These are phyloP conservation scores for Fusarium fracticaudum DNA, from an alignment of 2,329 filamentous ascomycete genomes.

Conservation along the genomic window DNA sequence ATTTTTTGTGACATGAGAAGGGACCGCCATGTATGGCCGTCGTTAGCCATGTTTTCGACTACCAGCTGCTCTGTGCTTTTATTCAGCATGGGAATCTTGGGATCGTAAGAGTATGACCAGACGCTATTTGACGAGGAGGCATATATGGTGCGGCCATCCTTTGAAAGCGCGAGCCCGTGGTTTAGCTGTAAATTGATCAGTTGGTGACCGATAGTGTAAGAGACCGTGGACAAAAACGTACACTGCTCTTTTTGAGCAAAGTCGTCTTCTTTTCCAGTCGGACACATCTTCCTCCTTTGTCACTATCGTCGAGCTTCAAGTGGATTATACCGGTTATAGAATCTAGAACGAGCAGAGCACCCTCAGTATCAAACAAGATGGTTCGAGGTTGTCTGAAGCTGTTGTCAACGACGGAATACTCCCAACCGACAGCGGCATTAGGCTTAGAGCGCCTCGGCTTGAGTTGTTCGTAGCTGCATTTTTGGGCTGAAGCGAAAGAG, in stretches of 20 bases:
- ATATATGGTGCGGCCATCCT: slow-evolving; percentile 63
- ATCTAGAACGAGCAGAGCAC: slow-evolving; percentile 58
- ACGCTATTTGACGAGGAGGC: slow-evolving; percentile 68
- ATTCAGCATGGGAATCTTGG: slow-evolving; percentile 56
- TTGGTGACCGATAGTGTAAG: background rate
- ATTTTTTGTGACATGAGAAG: slow-evolving; percentile 67
- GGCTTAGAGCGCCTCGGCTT: slow-evolving; percentile 50
- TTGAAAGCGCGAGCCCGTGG: slow-evolving; percentile 64
- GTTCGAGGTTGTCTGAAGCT: slow-evolving; percentile 55
- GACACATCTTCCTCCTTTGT: slow-evolving; percentile 55
- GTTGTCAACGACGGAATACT: slow-evolving; percentile 54
- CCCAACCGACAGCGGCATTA: slow-evolving; percentile 54
- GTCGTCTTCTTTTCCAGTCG: slow-evolving; percentile 49
- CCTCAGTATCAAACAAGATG: slow-evolving; percentile 57
- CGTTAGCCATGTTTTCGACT: slow-evolving; percentile 69
- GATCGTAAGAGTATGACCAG: slow-evolving; percentile 72
- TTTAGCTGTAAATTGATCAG: slow-evolving; percentile 56
- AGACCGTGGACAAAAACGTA: slow-evolving; percentile 35
- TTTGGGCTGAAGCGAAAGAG: slow-evolving; percentile 8
- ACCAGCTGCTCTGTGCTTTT: slow-evolving; percentile 57
- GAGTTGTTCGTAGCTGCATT: slow-evolving; percentile 42
- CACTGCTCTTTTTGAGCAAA: slow-evolving; percentile 49
- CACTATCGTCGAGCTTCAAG: slow-evolving; percentile 54
- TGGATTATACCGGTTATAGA: slow-evolving; percentile 53
- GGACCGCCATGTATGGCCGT: slow-evolving; percentile 73